Conservation (phyloP, 1,139 yeast species). For the Protomyces pachydermus region DNA sequence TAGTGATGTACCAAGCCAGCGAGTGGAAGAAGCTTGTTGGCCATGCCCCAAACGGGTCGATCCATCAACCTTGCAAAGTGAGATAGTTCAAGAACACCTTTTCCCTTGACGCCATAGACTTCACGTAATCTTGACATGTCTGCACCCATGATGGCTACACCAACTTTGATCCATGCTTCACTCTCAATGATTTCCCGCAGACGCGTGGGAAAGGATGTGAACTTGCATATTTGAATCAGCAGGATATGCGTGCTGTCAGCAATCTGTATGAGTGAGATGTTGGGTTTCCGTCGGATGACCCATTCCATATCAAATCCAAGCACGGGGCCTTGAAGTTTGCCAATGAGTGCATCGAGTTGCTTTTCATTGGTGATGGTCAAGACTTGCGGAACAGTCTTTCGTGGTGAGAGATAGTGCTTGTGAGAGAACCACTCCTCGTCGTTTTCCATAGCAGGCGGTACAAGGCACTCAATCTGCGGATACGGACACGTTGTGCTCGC, state of each 20-base stretch:
- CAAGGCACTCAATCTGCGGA: neutral
- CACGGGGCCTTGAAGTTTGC: conserved; percentile 8
- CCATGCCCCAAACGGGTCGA: conserved; percentile 8
- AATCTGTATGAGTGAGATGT: conserved; percentile 20
- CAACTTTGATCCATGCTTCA: conserved; percentile 8
- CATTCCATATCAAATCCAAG: conserved; percentile 24
- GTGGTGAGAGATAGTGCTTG: conserved; percentile 5
- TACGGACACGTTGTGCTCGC: neutral
- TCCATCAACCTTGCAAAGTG: conserved; percentile 19
- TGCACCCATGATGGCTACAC: conserved; percentile 23
- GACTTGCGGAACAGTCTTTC: conserved; percentile 10
- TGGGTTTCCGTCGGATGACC: neutral
- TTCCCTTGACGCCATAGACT: conserved; percentile 14
- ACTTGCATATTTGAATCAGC: conserved; percentile 14
- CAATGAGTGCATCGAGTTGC: conserved; percentile 15
- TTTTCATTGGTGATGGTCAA: conserved; percentile 16
- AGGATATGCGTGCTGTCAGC: conserved; percentile 12
- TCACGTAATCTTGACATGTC: conserved; percentile 20
- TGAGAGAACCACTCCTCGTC: neutral
- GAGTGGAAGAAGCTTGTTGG: conserved; percentile 5
- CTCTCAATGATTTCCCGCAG: conserved; percentile 8
- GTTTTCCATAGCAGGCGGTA: neutral
- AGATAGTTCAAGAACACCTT: conserved; percentile 20
- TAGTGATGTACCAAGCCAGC: conserved; percentile 6
- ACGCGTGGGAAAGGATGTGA: conserved; percentile 10